Evolutionary conservation across 768 basidiomycete genomes (phyloP).

Genomic region (Rhizopogon salebrosus): DNA sequence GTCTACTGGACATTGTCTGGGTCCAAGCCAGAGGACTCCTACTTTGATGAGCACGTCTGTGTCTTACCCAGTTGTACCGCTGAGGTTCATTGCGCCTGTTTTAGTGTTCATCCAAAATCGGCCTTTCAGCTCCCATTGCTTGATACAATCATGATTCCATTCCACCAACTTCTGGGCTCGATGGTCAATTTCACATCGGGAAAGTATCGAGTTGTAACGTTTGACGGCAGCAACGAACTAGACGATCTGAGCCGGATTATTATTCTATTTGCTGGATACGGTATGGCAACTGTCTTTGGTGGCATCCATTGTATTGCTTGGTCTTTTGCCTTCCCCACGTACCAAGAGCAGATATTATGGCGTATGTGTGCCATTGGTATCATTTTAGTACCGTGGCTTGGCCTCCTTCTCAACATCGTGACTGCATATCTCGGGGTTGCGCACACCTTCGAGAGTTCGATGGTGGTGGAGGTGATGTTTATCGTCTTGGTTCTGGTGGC

Average conservation of each 20-base stretch:
- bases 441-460: too few relatives aligned
- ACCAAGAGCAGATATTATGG: constrained; percentile 16
- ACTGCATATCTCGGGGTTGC: too few relatives aligned
- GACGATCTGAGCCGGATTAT: fast-evolving
- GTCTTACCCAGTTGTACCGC: not conserved
- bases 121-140: too few relatives aligned
- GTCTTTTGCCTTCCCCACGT: constrained; percentile 16
- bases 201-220: not conserved
- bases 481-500: too few relatives aligned
- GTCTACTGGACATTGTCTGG: not conserved
- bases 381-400: not conserved
- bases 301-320: constrained; percentile 23
- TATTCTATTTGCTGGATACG: not conserved
- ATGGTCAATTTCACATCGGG: not conserved
- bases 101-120: not conserved
- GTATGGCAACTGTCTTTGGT: constrained; percentile 18
- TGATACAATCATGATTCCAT: too few relatives aligned
- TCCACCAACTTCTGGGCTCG: too few relatives aligned
- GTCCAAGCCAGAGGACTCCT: not conserved
- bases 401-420: too few relatives aligned
- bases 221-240: not conserved
- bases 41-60: not conserved
- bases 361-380: constrained; percentile 11
- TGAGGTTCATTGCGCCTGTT: not conserved
- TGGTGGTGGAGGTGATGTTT: too few relatives aligned